Base-by-base conservation (phyloP, 208 protist genomes). In the Wallacemonas rigidus region DNA sequence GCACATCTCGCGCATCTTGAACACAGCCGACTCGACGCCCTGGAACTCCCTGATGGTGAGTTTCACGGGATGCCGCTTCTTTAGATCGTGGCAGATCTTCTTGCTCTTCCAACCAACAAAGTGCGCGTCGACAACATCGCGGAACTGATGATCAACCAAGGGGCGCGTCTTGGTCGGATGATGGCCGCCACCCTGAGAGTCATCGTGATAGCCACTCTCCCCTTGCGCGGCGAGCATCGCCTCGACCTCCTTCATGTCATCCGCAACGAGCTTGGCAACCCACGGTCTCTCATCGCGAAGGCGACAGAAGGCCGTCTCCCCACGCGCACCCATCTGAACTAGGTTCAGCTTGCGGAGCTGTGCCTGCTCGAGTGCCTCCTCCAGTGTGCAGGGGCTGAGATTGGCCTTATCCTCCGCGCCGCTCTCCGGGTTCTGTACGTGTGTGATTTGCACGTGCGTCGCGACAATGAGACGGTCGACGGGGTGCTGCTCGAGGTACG, bases 81-180 rank as follows among this genome's bases (percentile, higher is more conserved):
- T 76, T 26, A 97, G 75, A 58, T 95, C 90, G 61, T 93, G 81
- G 38, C 82, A 80, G 17, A 95, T 91, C 74, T 95, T 95, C 67
- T 94, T 94, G 81, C 88, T 93, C 61, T 86, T 83, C 92, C 92
- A 97, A 44, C 89, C 87, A 15, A 97, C 74, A 80, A 95, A 95
- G 71, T 97, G 92, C 2, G 92, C 79, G 62, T 97, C 92, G 12
- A 91, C 90, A 0, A 87, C 89, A 53, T 97, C 92, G 47, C 92
- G 88, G 63, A 97, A 97, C n/a, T 55, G 53, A 58, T 94, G 86
- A 48, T 95, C 90, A 7, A 93, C 77, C 3, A 90, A 76, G 43
- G 80, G 54, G 62, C 86, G 84, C 36, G 73, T 14, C 60, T 71
- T 77, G n/a, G 39, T 26, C 26, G 26, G 26, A 26, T 26, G 50